Evolutionary conservation across 176 grass and related monocot species (phyloP), one percentile per base, ranked within the genome.

Genomic region (Stipa capillata): DNA sequence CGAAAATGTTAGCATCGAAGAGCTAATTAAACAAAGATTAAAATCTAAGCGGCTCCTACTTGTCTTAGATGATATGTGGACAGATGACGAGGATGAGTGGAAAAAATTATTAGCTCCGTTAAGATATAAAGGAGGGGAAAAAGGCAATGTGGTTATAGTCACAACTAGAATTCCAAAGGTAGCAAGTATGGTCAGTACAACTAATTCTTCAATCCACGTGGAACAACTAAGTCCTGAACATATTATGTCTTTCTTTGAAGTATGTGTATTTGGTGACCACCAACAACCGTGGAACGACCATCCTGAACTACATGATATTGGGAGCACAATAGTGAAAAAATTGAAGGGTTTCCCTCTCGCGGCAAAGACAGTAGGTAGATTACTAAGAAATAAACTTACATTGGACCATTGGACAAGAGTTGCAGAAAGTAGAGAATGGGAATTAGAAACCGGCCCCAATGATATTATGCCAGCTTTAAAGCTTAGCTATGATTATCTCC

Each of bases 401-500:
- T 2, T 8, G 0, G 14, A 25, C 1, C 48, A 66, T 0, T 76
- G 58, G 82, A 56, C 2, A 20, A 74, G 6, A 25, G 14, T 84
- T 16, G 0, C 32, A 3, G 61, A 79, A 1, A 76, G 81, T 45
- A 66, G 34, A 53, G 71, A 83, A 76, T 83, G 70, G 81, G 71
- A 83, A 40, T 8, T 2, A 21, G 21, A 65, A 2, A 7, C 2
- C 1, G 10, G 0, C 0, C 18, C n/a, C 0, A 1, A 56, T 73
- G 86, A 80, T 0, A 88, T 84, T 21, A 88, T 88, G 86, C 73
- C 73, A 15, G 86, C 53, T 16, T 32, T 91, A 20, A 79, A 63
- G 67, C 28, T 87, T 8, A 84, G 89, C 47, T 91, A 80, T 25
- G 27, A 62, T 0, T 54, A 74, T 49, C 80, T 87, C 4, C 66